Evolutionary conservation across 2,329 filamentous ascomycete species (phyloP).

Genomic region (Claviceps arundinis): DNA sequence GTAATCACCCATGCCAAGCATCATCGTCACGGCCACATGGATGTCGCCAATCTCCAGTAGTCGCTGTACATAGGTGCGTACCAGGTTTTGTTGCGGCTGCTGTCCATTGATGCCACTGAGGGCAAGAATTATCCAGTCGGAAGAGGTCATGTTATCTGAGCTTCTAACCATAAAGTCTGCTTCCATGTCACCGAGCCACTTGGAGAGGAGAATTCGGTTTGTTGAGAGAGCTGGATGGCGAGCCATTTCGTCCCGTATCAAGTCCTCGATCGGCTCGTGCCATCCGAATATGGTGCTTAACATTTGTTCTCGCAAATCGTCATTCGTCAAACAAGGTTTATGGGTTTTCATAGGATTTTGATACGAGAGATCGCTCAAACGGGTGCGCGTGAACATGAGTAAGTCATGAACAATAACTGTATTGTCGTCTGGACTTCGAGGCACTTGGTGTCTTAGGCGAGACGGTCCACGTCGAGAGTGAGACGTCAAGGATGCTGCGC

Average conservation of each 20-base stretch:
- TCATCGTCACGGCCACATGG: constrained; percentile 82
- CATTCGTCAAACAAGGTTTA: constrained; percentile 50
- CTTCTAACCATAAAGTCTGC: constrained; percentile 68
- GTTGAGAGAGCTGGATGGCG: constrained; percentile 62
- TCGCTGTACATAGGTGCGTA: constrained; percentile 79
- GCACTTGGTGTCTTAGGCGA: constrained; percentile 64
- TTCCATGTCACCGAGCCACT: constrained; percentile 83
- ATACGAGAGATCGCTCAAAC: constrained; percentile 73
- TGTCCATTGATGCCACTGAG: constrained; percentile 70
- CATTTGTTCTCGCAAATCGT: constrained; percentile 83
- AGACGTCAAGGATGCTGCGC: constrained; percentile 30
- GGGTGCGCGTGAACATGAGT: constrained; percentile 72
- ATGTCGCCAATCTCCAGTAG: constrained; percentile 81
- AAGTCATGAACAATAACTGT: constrained; percentile 60
- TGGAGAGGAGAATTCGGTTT: constrained; percentile 68
- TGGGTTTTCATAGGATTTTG: constrained; percentile 50
- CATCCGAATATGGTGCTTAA: constrained; percentile 89
- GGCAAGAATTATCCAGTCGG: constrained; percentile 94
- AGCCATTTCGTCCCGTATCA: constrained; percentile 74
- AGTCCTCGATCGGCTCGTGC: constrained; percentile 67
- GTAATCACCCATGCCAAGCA: constrained; percentile 81
- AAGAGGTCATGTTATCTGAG: constrained; percentile 77
- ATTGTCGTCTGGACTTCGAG: constrained; percentile 61
- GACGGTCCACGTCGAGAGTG: constrained; percentile 43
- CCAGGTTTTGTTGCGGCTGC: constrained; percentile 76